A percentile compares a stretch with the other conserved stretches of the same genome.
phyloP scores from a whole-genome alignment of 2,329 filamentous ascomycete species.

The Trichoderma arundinaceum region DNA sequence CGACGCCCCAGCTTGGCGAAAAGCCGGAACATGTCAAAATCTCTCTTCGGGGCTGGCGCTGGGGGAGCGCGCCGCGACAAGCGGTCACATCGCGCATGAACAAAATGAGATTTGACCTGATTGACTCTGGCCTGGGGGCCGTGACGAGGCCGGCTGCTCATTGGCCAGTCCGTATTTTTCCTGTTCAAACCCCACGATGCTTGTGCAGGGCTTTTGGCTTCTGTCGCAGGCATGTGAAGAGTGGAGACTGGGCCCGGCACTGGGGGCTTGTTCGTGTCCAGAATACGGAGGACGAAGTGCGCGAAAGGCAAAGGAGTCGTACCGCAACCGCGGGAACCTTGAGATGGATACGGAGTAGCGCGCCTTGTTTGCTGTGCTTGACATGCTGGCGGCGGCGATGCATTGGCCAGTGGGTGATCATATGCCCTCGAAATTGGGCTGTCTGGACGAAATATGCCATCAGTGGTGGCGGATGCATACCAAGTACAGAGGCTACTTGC shows the following conservation, averaged over 20 bases:
- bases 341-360: too few relatives aligned
- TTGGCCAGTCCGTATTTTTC: constrained; percentile 25
- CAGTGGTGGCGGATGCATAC: constrained; percentile 7
- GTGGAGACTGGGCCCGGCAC: constrained; percentile 10
- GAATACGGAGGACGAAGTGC: not conserved
- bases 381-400: too few relatives aligned
- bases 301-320: not conserved
- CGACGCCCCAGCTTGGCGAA: too few relatives aligned
- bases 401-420: constrained; percentile 11
- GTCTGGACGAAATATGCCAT: not conserved
- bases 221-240: constrained; percentile 17
- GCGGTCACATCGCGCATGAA: too few relatives aligned
- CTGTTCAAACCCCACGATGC: constrained; percentile 19
- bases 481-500: not conserved
- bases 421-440: constrained; percentile 3
- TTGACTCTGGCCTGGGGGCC: not conserved
- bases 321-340: too few relatives aligned
- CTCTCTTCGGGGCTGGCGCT: too few relatives aligned
- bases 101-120: constrained; percentile 7
- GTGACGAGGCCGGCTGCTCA: not conserved
- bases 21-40: too few relatives aligned
- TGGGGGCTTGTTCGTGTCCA: constrained; percentile 2
- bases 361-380: too few relatives aligned
- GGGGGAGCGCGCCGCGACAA: too few relatives aligned
- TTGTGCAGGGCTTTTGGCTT: constrained; percentile 9